Evolutionary conservation across 2,329 filamentous ascomycete genomes (phyloP).

Genomic region (Talaromyces pinophilus): DNA sequence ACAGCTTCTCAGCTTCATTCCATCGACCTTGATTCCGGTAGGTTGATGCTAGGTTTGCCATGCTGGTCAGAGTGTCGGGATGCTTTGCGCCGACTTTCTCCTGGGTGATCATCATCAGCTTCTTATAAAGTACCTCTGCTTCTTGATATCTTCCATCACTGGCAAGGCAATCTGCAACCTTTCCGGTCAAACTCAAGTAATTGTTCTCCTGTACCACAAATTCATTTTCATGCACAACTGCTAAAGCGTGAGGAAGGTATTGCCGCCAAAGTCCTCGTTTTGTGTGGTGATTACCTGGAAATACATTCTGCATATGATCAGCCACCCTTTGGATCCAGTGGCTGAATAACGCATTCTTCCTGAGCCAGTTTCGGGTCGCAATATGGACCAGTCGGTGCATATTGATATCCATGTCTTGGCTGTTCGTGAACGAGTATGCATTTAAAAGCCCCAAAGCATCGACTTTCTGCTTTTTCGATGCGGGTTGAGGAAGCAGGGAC

Average conservation of each 20-base stretch:
- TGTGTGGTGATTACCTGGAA: slow-evolving; percentile 20
- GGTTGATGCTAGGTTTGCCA: no score
- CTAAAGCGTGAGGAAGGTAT: slow-evolving; percentile 28
- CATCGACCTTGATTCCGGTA: no score
- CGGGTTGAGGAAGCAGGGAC: slow-evolving; percentile 32
- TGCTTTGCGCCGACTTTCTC: background rate
- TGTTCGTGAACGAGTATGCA: background rate
- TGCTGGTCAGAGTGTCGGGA: slow-evolving; percentile 21
- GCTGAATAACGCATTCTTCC: slow-evolving; percentile 11
- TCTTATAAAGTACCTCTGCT: slow-evolving; percentile 13
- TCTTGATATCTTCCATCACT: slow-evolving; percentile 27
- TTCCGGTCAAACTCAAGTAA: slow-evolving; percentile 1
- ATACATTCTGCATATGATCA: slow-evolving; percentile 15
- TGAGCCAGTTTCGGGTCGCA: slow-evolving; percentile 33
- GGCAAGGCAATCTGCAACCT: slow-evolving; percentile 20
- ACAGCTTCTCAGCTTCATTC: no score
- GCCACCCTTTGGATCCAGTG: slow-evolving; percentile 18
- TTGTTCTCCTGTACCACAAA: background rate
- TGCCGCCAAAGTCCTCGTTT: slow-evolving; percentile 27
- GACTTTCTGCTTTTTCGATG: slow-evolving; percentile 20
- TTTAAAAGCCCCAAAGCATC: background rate
- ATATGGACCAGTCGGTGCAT: slow-evolving; percentile 38
- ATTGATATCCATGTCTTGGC: slow-evolving; percentile 23
- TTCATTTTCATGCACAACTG: slow-evolving; percentile 3
- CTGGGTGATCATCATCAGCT: background rate